These are phyloP conservation scores for Hanseniaspora meyeri DNA, from an alignment of 805 yeast genomes.

Conservation along the genomic window DNA sequence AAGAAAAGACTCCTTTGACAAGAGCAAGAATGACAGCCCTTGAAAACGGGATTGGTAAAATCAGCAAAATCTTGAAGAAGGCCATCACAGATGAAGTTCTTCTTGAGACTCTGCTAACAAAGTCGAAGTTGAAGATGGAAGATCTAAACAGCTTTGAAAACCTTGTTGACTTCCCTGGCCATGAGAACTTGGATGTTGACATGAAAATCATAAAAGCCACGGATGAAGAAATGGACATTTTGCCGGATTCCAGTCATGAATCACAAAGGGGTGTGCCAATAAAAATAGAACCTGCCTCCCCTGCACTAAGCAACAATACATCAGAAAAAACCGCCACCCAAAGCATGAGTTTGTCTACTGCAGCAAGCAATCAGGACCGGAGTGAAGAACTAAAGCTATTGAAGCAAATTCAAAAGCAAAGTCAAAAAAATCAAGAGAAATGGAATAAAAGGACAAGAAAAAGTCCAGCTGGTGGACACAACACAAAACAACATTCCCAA, in stretches of 20 bases:
- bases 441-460: conserved; percentile 11
- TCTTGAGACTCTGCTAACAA: conserved; percentile 12
- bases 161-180: neutral
- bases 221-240: neutral
- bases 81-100: conserved; percentile 33
- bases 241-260: neutral
- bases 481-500: conserved; percentile 31
- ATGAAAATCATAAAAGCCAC: neutral
- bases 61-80: conserved; percentile 37
- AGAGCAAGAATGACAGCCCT: conserved; percentile 69
- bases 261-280: neutral
- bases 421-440: conserved; percentile 11
- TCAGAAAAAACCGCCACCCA: neutral
- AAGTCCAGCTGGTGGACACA: conserved; percentile 20
- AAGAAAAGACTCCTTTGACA: conserved; percentile 68
- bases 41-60: conserved; percentile 34
- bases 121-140: neutral
- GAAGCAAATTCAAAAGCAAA: conserved; percentile 9
- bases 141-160: conserved; percentile 7
- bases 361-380: conserved; percentile 6
- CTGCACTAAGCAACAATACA: neutral
- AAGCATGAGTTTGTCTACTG: neutral
- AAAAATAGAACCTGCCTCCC: neutral
- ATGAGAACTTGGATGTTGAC: neutral
- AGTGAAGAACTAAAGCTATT: conserved; percentile 7